phyloP scores from a whole-genome alignment of 805 yeast genomes.

The Ogataea pini region DNA sequence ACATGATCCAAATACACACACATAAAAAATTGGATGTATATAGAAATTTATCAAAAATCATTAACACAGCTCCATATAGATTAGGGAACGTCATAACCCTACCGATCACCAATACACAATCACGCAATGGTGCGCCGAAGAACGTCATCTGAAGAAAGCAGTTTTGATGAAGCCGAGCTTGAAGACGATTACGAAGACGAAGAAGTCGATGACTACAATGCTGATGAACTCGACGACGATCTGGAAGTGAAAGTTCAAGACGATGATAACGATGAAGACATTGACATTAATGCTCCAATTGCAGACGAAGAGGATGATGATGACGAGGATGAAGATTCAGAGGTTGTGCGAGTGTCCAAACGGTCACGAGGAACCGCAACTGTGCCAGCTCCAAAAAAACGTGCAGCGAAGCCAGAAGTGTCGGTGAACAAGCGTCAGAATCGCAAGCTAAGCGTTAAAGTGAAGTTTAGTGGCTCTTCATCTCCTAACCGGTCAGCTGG shows the following conservation, averaged over 20 bases:
- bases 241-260: conserved; percentile 19
- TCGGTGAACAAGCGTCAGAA: conserved; percentile 8
- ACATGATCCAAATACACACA: too few relatives aligned
- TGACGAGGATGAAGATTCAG: conserved; percentile 34
- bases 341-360: background rate
- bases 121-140: conserved; percentile 2
- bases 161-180: conserved; percentile 16
- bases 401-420: conserved; percentile 29
- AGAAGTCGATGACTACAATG: conserved; percentile 19
- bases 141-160: conserved; percentile 5
- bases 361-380: conserved; percentile 2
- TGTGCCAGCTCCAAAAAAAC: conserved; percentile 5
- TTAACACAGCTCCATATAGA: too few relatives aligned
- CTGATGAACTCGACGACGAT: conserved; percentile 24
- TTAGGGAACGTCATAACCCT: too few relatives aligned
- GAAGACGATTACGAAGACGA: conserved; percentile 18
- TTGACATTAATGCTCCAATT: conserved; percentile 11
- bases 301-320: conserved; percentile 27
- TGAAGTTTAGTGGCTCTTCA: conserved; percentile 13
- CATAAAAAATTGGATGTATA: too few relatives aligned
- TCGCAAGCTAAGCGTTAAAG: conserved; percentile 26
- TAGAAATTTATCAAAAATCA: too few relatives aligned
- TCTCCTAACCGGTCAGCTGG: conserved; percentile 4
- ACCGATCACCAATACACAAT: too few relatives aligned
- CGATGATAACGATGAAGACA: conserved; percentile 27